Percentiles rank a stretch among this genome's conserved stretches.
Evolutionary conservation across 208 protist species (phyloP).

Genomic region (Leishmania lainsoni): DNA sequence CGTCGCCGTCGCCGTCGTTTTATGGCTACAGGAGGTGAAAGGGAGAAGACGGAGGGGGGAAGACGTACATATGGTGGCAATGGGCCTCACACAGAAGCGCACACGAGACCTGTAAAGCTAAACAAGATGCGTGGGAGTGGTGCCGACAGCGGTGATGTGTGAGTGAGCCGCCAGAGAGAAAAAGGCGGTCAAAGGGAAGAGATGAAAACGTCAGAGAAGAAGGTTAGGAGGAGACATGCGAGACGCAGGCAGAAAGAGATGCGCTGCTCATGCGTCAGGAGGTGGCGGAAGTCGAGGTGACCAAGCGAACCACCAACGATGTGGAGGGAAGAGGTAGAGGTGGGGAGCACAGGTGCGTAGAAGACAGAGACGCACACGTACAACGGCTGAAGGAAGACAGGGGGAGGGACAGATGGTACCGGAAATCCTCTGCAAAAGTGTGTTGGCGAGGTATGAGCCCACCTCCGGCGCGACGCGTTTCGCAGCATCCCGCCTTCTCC

Average conservation of each 20-base stretch:
- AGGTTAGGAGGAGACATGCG: neutral
- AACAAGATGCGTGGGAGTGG: neutral
- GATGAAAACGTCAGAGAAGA: neutral
- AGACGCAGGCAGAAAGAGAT: neutral
- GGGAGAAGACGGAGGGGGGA: neutral
- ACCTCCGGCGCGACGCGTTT: neutral
- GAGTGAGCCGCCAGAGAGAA: neutral
- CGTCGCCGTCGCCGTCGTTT: neutral
- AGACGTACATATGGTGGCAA: neutral
- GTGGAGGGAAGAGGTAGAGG: constrained; percentile 1
- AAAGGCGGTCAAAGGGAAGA: neutral
- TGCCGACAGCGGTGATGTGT: neutral
- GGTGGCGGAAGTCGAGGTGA: neutral
- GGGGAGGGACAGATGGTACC: neutral
- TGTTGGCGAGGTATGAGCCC: neutral
- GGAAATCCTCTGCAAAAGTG: neutral
- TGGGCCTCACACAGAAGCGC: neutral
- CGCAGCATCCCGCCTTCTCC: neutral
- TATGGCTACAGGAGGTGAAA: neutral
- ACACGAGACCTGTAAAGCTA: neutral
- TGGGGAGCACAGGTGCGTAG: neutral
- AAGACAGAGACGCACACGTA: neutral
- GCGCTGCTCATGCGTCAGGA: neutral
- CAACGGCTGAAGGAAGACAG: neutral
- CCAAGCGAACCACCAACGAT: neutral